phyloP scores from a whole-genome alignment of 2,329 filamentous ascomycete genomes.

The Fusarium penzigii region DNA sequence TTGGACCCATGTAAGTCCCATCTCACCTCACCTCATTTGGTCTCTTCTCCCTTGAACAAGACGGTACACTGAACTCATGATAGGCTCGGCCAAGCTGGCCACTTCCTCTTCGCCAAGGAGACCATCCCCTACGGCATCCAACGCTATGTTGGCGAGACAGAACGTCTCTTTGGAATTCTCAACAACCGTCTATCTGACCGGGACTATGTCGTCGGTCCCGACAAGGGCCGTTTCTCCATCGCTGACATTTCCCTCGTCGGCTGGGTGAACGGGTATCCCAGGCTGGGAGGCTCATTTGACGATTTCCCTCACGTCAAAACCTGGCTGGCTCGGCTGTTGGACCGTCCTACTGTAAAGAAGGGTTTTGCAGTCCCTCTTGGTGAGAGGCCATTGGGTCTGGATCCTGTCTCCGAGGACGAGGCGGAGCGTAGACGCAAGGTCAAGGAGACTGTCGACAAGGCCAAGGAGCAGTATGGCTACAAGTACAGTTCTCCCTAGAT shows the following conservation, averaged over 20 bases:
- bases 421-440: conserved; percentile 26
- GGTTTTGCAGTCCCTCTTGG: conserved; percentile 68
- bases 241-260: conserved; percentile 74
- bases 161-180: conserved; percentile 72
- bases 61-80: conserved; percentile 14
- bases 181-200: conserved; percentile 61
- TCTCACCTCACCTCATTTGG: not conserved
- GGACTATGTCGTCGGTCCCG: conserved; percentile 56
- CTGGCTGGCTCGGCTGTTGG: conserved; percentile 71
- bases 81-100: conserved; percentile 75
- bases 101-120: conserved; percentile 69
- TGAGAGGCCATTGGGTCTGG: conserved; percentile 16
- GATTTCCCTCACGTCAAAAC: conserved; percentile 72
- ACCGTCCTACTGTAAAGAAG: conserved; percentile 69
- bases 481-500: conserved; percentile 45
- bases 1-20: conserved; percentile 58
- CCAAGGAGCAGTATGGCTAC: conserved; percentile 50
- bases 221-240: conserved; percentile 59
- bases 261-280: conserved; percentile 60
- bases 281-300: conserved; percentile 40
- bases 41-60: too few species aligned
- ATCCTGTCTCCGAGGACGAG: conserved; percentile 21
- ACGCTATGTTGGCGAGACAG: conserved; percentile 74
- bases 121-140: conserved; percentile 70
- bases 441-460: conserved; percentile 37